phyloP scores from a whole-genome alignment of 192 early-diverging fungal species.

The Jimgerdemannia flammicorona region DNA sequence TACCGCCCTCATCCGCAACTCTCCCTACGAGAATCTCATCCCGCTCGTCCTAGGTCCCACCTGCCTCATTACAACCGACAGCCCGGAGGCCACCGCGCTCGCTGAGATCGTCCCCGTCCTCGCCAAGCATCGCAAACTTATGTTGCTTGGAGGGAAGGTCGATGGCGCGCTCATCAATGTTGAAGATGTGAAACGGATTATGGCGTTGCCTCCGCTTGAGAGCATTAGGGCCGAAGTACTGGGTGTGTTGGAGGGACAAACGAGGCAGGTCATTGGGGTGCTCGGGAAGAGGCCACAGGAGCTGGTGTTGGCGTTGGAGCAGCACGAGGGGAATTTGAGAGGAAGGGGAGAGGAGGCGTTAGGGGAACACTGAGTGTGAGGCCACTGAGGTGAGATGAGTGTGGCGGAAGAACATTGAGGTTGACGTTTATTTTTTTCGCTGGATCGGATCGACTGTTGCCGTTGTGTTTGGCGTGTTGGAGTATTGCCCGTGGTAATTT shows the following conservation, averaged over 20 bases:
- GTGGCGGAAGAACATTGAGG: not conserved
- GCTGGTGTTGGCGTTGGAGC: slow-evolving; percentile 33
- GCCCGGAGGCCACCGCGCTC: slow-evolving; percentile 31
- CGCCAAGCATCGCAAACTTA: slow-evolving; percentile 50
- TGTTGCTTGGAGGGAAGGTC: slow-evolving; percentile 53
- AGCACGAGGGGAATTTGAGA: slow-evolving; percentile 22
- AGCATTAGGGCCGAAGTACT: slow-evolving; percentile 38
- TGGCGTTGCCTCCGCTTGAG: slow-evolving; percentile 45
- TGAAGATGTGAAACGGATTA: slow-evolving; percentile 40
- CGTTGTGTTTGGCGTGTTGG: no score
- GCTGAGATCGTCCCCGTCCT: slow-evolving; percentile 34
- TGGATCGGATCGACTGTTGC: not conserved
- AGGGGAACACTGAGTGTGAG: not conserved
- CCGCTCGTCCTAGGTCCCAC: slow-evolving; percentile 50
- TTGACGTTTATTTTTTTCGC: not conserved
- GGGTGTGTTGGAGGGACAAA: slow-evolving; percentile 42
- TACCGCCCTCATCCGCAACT: slow-evolving; percentile 35
- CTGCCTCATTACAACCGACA: slow-evolving; percentile 44
- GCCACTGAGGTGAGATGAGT: not conserved
- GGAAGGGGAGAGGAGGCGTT: slow-evolving; percentile 10
- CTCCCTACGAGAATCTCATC: slow-evolving; percentile 40
- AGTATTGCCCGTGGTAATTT: no score
- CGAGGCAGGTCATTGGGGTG: slow-evolving; percentile 36
- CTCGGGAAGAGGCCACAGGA: slow-evolving; percentile 34
- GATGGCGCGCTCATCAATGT: slow-evolving; percentile 48